Percentiles rank a stretch among this genome's conserved stretches.
Evolutionary conservation across 2,329 filamentous ascomycete genomes (phyloP).

Genomic region (Penicillium verrucosum): DNA sequence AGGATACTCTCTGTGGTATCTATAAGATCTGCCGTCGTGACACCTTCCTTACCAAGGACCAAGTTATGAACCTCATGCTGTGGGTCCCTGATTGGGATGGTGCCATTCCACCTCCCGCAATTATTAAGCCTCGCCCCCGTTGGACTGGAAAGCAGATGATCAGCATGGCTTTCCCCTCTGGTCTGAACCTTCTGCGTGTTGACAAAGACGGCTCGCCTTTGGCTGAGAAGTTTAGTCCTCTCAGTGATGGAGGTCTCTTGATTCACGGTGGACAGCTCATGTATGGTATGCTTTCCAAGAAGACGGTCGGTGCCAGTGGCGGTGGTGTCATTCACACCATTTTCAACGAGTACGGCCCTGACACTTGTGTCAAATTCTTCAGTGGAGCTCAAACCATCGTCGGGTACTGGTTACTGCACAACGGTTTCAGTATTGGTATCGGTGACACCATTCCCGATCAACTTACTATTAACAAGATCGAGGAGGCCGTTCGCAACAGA

Average conservation of each 20-base stretch:
- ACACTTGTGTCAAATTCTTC: slow-evolving; percentile 88
- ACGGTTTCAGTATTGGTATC: slow-evolving; percentile 96
- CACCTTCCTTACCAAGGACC: slow-evolving; percentile 81
- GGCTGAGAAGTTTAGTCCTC: slow-evolving; percentile 55
- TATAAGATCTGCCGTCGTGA: slow-evolving; percentile 97
- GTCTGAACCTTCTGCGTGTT: slow-evolving; percentile 72
- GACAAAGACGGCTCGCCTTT: slow-evolving; percentile 59
- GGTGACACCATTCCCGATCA: slow-evolving; percentile 95
- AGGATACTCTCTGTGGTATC: slow-evolving; percentile 91
- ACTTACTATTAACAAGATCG: slow-evolving; percentile 77
- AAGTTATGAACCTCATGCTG: slow-evolving; percentile 94
- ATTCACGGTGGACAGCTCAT: slow-evolving; percentile 86
- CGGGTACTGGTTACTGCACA: slow-evolving; percentile 94
- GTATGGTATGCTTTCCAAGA: slow-evolving; percentile 89
- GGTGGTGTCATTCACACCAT: slow-evolving; percentile 93
- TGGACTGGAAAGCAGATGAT: slow-evolving; percentile 99
- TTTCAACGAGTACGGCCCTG: slow-evolving; percentile 88
- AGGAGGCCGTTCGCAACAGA: slow-evolving; percentile 73
- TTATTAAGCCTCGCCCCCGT: slow-evolving; percentile 82
- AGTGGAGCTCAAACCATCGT: slow-evolving; percentile 93
- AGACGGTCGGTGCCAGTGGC: slow-evolving; percentile 82
- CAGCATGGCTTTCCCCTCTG: slow-evolving; percentile 84
- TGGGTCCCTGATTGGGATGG: slow-evolving; percentile 99
- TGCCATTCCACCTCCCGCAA: slow-evolving; percentile 86
- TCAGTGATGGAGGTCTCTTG: slow-evolving; percentile 73